Percentiles rank a stretch among this genome's conserved stretches.
phyloP scores from a whole-genome alignment of 352 stramenopile genomes.

The Phytophthora pistaciae region DNA sequence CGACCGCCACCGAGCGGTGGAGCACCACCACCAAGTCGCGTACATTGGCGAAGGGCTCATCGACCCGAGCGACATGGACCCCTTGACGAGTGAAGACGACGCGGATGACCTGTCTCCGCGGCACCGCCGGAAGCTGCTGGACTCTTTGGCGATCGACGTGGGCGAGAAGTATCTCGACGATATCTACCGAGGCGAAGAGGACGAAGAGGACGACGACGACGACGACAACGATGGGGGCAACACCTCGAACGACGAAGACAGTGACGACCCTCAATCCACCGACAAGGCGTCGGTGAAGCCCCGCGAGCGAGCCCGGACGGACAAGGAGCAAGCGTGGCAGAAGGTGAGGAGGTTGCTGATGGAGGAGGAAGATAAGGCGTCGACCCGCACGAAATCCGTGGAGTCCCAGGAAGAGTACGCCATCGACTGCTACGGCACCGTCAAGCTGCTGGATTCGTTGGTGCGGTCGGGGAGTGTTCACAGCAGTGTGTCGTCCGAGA shows the following conservation, averaged over 20 bases:
- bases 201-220: slow-evolving; percentile 14
- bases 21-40: slow-evolving; percentile 10
- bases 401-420: slow-evolving; percentile 11
- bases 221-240: slow-evolving; percentile 4
- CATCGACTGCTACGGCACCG: slow-evolving; percentile 35
- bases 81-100: slow-evolving; percentile 40
- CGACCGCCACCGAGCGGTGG: slow-evolving; percentile 4
- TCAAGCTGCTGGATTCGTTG: slow-evolving; percentile 45
- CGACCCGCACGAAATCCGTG: slow-evolving; percentile 9
- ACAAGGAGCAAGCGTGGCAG: slow-evolving; percentile 40
- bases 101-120: slow-evolving; percentile 31
- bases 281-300: neutral
- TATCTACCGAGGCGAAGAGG: slow-evolving; percentile 61
- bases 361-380: slow-evolving; percentile 40
- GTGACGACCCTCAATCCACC: slow-evolving; percentile 25
- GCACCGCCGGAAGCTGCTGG: slow-evolving; percentile 62
- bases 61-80: slow-evolving; percentile 37
- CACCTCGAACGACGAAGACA: neutral
- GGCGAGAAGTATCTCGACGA: slow-evolving; percentile 70
- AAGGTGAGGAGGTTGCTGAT: slow-evolving; percentile 50
- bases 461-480: slow-evolving; percentile 8
- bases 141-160: slow-evolving; percentile 69
- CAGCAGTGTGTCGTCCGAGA: slow-evolving; percentile 1
- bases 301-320: slow-evolving; percentile 16
- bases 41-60: slow-evolving; percentile 73